Evolutionary conservation across 208 protist genomes (phyloP).

Genomic region (Trypanosoma congolense): DNA sequence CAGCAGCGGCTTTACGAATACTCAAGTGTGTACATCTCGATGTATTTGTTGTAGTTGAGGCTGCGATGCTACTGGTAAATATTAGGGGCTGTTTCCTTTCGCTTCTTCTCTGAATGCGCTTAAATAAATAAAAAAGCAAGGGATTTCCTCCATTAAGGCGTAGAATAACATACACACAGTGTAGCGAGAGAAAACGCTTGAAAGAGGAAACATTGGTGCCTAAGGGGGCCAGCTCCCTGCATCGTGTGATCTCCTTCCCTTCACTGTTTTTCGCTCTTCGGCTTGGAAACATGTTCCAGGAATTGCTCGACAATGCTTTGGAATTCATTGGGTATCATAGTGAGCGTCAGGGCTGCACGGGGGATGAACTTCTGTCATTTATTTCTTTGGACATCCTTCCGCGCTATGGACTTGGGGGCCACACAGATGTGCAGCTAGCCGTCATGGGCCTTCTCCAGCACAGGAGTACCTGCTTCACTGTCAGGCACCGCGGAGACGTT

Average conservation of each 20-base stretch:
- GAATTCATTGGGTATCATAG: conserved; percentile 66
- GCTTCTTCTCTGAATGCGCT: too few species aligned
- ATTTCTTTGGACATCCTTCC: conserved; percentile 61
- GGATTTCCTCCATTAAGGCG: background rate
- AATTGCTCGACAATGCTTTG: conserved; percentile 41
- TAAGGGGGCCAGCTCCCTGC: too few species aligned
- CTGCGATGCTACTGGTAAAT: too few species aligned
- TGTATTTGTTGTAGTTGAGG: too few species aligned
- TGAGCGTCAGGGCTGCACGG: conserved; percentile 37
- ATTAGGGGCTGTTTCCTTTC: too few species aligned
- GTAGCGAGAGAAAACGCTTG: too few species aligned
- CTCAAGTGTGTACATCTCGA: too few species aligned
- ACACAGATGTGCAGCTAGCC: conserved; percentile 37
- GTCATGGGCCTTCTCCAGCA: conserved; percentile 34
- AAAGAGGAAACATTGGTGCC: too few species aligned
- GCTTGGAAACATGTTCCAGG: conserved; percentile 43
- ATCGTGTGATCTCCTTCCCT: too few species aligned
- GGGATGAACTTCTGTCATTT: conserved; percentile 57
- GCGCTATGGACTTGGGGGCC: conserved; percentile 34
- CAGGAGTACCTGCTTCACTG: conserved; percentile 13
- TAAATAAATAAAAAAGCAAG: background rate
- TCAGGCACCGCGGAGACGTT: conserved; percentile 4
- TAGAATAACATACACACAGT: background rate
- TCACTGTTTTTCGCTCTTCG: background rate
- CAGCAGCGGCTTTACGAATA: too few species aligned